Conservation (phyloP, 2,329 filamentous ascomycete genomes). For the Aspergillus luchuensis region DNA sequence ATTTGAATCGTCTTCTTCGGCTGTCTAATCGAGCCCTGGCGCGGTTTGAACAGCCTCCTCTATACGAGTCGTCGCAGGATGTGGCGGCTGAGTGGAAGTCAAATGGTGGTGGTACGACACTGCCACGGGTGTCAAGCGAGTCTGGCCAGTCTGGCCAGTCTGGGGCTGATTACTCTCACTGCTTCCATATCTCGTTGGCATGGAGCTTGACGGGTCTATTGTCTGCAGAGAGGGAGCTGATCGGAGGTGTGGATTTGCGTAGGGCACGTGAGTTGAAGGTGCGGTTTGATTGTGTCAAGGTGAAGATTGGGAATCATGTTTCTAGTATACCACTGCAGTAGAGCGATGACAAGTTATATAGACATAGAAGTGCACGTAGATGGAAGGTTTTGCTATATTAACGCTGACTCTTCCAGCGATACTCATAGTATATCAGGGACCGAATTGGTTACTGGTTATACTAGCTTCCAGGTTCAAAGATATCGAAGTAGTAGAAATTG, state of each 20-base stretch:
- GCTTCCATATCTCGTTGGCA: conserved; percentile 86
- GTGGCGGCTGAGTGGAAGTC: neutral
- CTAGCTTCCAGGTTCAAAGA: no score
- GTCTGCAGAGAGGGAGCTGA: conserved; percentile 42
- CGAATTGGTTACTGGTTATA: no score
- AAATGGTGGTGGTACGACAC: neutral
- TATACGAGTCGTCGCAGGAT: conserved; percentile 57
- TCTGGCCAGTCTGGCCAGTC: conserved; percentile 16
- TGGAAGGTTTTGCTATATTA: no score
- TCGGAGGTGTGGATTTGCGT: conserved; percentile 27
- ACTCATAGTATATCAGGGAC: no score
- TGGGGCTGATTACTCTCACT: conserved; percentile 51
- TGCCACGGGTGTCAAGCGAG: neutral
- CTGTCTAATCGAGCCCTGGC: conserved; percentile 67
- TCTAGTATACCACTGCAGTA: conserved; percentile 33
- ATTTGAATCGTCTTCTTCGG: conserved; percentile 64
- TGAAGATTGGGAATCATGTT: conserved; percentile 73
- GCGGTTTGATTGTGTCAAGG: conserved; percentile 64
- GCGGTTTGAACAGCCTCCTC: conserved; percentile 64
- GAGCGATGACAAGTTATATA: neutral
- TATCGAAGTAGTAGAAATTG: no score
- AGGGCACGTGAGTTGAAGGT: conserved; percentile 51
- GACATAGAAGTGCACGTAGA: neutral
- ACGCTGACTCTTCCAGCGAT: no score
- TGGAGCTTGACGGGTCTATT: conserved; percentile 69